These are phyloP conservation scores for Adenanthera pavonina DNA, from an alignment of 306 rosid genomes.

Conservation along the genomic window DNA sequence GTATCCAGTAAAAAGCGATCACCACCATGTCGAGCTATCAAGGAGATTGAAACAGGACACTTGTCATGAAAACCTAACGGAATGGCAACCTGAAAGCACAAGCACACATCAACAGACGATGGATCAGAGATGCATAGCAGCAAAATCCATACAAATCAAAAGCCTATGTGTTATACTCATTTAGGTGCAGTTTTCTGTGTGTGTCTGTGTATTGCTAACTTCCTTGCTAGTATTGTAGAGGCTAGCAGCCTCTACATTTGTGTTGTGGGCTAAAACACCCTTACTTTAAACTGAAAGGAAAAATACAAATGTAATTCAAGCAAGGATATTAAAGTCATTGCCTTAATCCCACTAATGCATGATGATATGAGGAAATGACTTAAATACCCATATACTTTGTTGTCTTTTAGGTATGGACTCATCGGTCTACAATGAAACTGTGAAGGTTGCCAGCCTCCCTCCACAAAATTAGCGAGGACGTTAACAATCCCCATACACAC, in stretches of 20 bases:
- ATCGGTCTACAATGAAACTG: not conserved
- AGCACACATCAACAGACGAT: constrained; percentile 34
- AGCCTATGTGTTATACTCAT: not conserved
- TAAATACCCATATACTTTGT: not conserved
- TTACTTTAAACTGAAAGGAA: not conserved
- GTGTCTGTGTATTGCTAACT: not conserved
- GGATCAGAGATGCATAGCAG: constrained; percentile 23
- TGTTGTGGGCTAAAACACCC: not conserved
- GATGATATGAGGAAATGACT: not conserved
- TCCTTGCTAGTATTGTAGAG: not conserved
- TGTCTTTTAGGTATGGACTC: not conserved
- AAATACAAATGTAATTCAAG: not conserved
- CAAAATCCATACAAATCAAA: constrained; percentile 1
- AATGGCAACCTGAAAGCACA: constrained; percentile 82
- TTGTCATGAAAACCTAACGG: constrained; percentile 84
- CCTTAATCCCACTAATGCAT: not conserved
- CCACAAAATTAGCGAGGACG: not conserved
- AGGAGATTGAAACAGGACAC: constrained; percentile 83
- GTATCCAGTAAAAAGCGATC: constrained; percentile 94
- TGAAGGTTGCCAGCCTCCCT: not conserved
- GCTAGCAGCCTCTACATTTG: not conserved
- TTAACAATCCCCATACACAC: not conserved
- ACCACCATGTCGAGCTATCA: constrained; percentile 93
- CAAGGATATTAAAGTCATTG: not conserved
- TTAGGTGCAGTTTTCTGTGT: not conserved